Percentiles rank a stretch among this genome's conserved stretches.
phyloP scores from a whole-genome alignment of 306 rosid genomes.

The Quercus berberidifolia region DNA sequence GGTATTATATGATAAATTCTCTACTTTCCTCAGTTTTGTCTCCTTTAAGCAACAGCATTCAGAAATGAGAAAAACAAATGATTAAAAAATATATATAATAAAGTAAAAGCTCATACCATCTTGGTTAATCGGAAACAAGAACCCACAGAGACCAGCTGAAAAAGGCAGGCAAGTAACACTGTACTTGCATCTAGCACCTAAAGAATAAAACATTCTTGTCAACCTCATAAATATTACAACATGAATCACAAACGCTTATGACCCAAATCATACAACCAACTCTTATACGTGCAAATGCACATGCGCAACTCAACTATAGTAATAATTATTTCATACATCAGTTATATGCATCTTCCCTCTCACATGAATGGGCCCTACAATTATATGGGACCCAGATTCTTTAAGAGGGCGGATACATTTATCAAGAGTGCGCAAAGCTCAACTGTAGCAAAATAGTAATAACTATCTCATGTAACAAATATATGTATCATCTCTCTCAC shows the following conservation, averaged over 20 bases:
- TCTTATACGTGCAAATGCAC: not conserved
- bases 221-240: not conserved
- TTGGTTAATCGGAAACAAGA: slow-evolving; percentile 3
- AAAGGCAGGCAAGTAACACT: not conserved
- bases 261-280: not conserved
- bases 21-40: not conserved
- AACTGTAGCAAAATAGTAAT: no score
- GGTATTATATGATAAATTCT: no score
- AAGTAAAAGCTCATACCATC: slow-evolving; percentile 5
- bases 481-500: no score
- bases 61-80: not conserved
- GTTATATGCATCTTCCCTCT: no score
- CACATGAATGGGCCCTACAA: no score
- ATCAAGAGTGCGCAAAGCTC: no score
- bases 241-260: not conserved
- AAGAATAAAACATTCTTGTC: not conserved
- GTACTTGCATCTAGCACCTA: slow-evolving; percentile 12
- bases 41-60: not conserved
- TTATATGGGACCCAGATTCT: no score
- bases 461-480: no score
- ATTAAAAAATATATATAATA: not conserved
- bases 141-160: slow-evolving; percentile 1
- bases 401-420: no score
- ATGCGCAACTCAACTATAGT: not conserved
- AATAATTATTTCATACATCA: no score